These are phyloP conservation scores for Boletus mariae DNA, from an alignment of 1,284 basidiomycete genomes.

Conservation along the genomic window DNA sequence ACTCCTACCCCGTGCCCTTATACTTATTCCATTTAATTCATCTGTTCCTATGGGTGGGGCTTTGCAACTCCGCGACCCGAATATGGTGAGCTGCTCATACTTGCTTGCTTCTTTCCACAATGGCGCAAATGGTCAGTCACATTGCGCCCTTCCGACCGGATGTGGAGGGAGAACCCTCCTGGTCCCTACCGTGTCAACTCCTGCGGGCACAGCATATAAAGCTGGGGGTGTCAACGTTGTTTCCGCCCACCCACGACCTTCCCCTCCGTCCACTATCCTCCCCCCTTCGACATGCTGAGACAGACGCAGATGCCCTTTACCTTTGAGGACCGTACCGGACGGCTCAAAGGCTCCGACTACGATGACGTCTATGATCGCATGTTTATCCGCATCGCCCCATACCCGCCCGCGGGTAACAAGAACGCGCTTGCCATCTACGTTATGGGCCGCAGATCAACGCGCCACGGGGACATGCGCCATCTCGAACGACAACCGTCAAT, in stretches of 20 bases:
- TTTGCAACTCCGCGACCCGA: slow-evolving; percentile 32
- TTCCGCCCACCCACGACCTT: neutral
- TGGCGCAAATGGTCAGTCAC: slow-evolving; percentile 21
- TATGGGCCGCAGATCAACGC: slow-evolving; percentile 59
- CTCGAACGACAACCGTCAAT: slow-evolving; percentile 48
- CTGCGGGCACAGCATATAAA: slow-evolving; percentile 25
- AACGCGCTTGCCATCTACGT: slow-evolving; percentile 49
- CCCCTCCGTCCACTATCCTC: neutral
- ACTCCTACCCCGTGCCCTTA: slow-evolving; percentile 14
- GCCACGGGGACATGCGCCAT: slow-evolving; percentile 51
- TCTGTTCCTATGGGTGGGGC: neutral
- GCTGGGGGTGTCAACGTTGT: slow-evolving; percentile 3
- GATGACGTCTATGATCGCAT: slow-evolving; percentile 72
- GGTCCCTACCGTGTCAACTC: slow-evolving; percentile 13
- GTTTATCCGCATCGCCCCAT: slow-evolving; percentile 56
- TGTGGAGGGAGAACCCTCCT: slow-evolving; percentile 18
- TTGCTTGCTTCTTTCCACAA: slow-evolving; percentile 23
- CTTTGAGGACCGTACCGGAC: slow-evolving; percentile 69
- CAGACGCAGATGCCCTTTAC: slow-evolving; percentile 44
- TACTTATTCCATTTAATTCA: slow-evolving; percentile 1
- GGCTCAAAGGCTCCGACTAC: slow-evolving; percentile 53
- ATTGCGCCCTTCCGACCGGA: slow-evolving; percentile 25
- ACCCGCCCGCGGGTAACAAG: slow-evolving; percentile 34
- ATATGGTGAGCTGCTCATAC: slow-evolving; percentile 26
- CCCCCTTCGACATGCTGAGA: slow-evolving; percentile 14